Evolutionary conservation across 2,329 filamentous ascomycete species (phyloP), one percentile per base, ranked within the genome.

Genomic region (Ceratocystis smalleyi): DNA sequence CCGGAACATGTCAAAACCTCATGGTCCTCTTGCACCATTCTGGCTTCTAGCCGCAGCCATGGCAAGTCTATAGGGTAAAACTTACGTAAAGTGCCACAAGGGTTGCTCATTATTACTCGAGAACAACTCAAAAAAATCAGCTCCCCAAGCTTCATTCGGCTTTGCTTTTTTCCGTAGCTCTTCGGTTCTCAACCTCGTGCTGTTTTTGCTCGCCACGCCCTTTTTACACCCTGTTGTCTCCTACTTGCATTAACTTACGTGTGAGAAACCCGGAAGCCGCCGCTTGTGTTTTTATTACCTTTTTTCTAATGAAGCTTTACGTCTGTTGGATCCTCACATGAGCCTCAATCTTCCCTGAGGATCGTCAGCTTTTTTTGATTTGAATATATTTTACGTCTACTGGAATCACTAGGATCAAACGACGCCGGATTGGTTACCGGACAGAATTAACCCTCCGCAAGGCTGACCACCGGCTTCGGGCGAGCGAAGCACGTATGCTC

Each of bases 21-120:
- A 15, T 57, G 54, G 24, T 45, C 43, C 15, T 27, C 59, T 61
- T 49, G 59, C 43, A 61, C 45, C 59, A 47, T 47, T 49, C 40
- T 35, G 22, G 30, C 30, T n/a, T 60, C 59, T 43, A 57, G 27
- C 54, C 27, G 27, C 27, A 57, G 27, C 35, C 27, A 32, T 32
- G n/a, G 54, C 27, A 57, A 55, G 47, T 51, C 32, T 59, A 64
- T 64, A 45, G 57, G 55, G 63, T 64, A 64, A 64, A 22, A 64
- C 17, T 64, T 64, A 64, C 63, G 63, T 64, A 64, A 64, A 64
- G 7, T 35, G 12, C 57, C 59, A 30, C 45, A 64, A 57, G 54
- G 27, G 54, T 57, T 57, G 27, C n/a, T n/a, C 47, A 22, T 49
- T 24, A 49, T 49, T n/a, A 49, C 22, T 49, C 45, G 12, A 51